These are phyloP conservation scores for Cystobasidium slooffiae DNA, from an alignment of 1,284 basidiomycete species.

Conservation along the genomic window DNA sequence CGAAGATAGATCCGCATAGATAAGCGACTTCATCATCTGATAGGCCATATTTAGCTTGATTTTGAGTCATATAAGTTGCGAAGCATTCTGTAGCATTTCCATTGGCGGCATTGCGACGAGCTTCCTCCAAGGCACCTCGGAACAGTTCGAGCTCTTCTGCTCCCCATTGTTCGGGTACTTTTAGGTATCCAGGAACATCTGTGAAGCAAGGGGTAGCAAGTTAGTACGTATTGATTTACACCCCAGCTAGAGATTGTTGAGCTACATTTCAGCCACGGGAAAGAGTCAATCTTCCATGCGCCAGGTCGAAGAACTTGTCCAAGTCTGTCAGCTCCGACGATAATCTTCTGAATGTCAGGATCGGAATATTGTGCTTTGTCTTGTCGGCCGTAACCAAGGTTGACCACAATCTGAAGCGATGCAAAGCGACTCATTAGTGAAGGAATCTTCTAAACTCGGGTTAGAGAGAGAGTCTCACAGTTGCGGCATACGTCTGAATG, in stretches of 20 bases:
- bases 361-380: conserved; percentile 42
- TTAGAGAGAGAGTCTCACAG: neutral
- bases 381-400: conserved; percentile 38
- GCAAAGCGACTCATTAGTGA: neutral
- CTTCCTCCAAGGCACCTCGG: conserved; percentile 61
- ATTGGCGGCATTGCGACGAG: conserved; percentile 53
- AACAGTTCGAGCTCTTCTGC: conserved; percentile 66
- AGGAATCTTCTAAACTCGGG: neutral
- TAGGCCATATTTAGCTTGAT: conserved; percentile 52
- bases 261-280: conserved; percentile 36
- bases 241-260: neutral
- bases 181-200: conserved; percentile 39
- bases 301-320: conserved; percentile 33
- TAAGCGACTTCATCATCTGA: conserved; percentile 54
- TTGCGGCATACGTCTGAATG: conserved; percentile 38
- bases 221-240: neutral
- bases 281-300: conserved; percentile 25
- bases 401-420: conserved; percentile 33
- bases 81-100: conserved; percentile 58
- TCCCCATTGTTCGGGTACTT: conserved; percentile 61
- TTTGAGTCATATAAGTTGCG: conserved; percentile 53
- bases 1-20: conserved; percentile 56
- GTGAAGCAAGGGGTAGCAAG: neutral
- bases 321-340: conserved; percentile 28
- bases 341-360: conserved; percentile 37